Percentiles rank a stretch among this genome's conserved stretches.
Conservation (phyloP, 352 stramenopile genomes). For the Globisporangium yorkense region DNA sequence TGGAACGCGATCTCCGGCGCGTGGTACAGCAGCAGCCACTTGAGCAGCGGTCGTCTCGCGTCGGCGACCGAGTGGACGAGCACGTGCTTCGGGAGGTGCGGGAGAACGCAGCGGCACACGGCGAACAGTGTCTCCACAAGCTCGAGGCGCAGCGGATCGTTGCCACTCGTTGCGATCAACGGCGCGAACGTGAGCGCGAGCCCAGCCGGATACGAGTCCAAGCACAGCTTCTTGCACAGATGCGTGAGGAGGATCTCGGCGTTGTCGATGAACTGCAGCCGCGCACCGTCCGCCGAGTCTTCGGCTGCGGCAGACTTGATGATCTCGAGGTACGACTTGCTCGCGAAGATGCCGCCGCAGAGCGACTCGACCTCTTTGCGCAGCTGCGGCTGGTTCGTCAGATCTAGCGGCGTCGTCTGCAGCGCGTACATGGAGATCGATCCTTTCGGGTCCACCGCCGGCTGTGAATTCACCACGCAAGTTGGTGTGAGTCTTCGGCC, state of each 20-base stretch:
- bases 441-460: slow-evolving; percentile 23
- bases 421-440: slow-evolving; percentile 65
- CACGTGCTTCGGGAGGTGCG: slow-evolving; percentile 39
- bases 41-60: slow-evolving; percentile 42
- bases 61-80: slow-evolving; percentile 18
- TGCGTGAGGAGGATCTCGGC: slow-evolving; percentile 67
- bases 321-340: slow-evolving; percentile 37
- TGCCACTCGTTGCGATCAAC: slow-evolving; percentile 47
- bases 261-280: slow-evolving; percentile 71
- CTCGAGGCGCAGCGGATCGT: slow-evolving; percentile 61
- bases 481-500: background rate
- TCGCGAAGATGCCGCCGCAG: slow-evolving; percentile 59
- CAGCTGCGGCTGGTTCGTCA: slow-evolving; percentile 42
- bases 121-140: slow-evolving; percentile 42
- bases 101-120: slow-evolving; percentile 42
- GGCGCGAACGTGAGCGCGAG: slow-evolving; percentile 54
- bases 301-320: slow-evolving; percentile 17
- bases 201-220: slow-evolving; percentile 40
- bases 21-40: slow-evolving; percentile 76
- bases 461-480: background rate
- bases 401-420: slow-evolving; percentile 52
- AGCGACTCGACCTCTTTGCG: slow-evolving; percentile 68
- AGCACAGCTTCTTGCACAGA: slow-evolving; percentile 51
- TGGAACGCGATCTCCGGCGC: slow-evolving; percentile 59
- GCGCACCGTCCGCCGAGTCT: slow-evolving; percentile 39